Percentiles rank a stretch among this genome's conserved stretches.
Conservation (phyloP, 2,329 filamentous ascomycete species). For the Onygenales sp. region DNA sequence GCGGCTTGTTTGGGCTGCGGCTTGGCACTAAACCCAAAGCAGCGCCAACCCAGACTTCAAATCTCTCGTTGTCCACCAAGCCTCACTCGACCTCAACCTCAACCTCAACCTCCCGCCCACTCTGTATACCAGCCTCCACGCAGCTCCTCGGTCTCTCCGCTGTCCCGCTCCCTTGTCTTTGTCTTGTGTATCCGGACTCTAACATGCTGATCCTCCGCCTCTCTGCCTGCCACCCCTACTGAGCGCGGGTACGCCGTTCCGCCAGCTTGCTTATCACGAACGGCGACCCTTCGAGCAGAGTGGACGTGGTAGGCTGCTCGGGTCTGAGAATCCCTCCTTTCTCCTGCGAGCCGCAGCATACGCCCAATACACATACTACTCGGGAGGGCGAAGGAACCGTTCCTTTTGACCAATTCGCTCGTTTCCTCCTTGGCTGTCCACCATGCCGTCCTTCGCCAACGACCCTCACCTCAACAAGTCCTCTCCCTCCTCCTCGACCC, state of each 20-base stretch:
- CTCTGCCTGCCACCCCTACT: background rate
- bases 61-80: too few relatives aligned
- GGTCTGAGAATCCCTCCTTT: background rate
- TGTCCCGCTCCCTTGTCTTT: background rate
- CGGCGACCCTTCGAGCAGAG: too few relatives aligned
- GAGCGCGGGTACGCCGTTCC: background rate
- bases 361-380: background rate
- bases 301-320: background rate
- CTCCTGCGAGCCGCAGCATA: background rate
- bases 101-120: too few relatives aligned
- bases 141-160: background rate
- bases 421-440: background rate
- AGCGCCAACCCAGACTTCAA: too few relatives aligned
- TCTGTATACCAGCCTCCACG: background rate
- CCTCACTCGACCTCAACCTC: too few relatives aligned
- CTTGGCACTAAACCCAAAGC: too few relatives aligned
- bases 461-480: constrained; percentile 25
- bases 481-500: constrained; percentile 24
- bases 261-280: too few relatives aligned
- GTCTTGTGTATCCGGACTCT: background rate
- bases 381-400: background rate
- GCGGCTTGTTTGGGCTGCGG: too few relatives aligned
- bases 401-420: background rate
- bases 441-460: constrained; percentile 31
- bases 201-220: background rate